These are phyloP conservation scores for Arthroderma sp. DNA, from an alignment of 2,329 filamentous ascomycete genomes.

Conservation along the genomic window DNA sequence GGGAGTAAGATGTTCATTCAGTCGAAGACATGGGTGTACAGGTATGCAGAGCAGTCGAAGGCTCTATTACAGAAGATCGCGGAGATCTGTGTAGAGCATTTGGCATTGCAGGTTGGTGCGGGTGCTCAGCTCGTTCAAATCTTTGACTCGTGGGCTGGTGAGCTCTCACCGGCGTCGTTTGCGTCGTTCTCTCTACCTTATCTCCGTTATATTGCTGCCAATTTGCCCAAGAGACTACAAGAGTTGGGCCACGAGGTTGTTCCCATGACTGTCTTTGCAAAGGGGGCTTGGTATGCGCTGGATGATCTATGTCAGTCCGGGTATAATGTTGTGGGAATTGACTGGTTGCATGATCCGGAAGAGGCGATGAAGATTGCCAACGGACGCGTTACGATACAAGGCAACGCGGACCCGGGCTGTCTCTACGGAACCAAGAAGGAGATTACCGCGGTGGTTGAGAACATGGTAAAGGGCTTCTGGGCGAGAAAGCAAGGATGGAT, in stretches of 20 bases:
- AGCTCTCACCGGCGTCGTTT: constrained; percentile 75
- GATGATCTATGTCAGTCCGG: constrained; percentile 76
- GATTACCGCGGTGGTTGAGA: constrained; percentile 69
- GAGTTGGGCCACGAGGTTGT: constrained; percentile 66
- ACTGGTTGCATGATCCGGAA: constrained; percentile 85
- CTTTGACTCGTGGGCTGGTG: constrained; percentile 96
- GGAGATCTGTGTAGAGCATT: constrained; percentile 85
- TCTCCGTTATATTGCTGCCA: constrained; percentile 66
- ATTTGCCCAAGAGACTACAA: constrained; percentile 60
- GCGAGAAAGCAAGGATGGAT: constrained; percentile 89
- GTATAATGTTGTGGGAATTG: constrained; percentile 86
- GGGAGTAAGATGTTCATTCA: constrained; percentile 91
- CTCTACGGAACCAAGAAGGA: constrained; percentile 71
- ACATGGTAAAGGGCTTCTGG: constrained; percentile 77
- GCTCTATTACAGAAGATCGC: constrained; percentile 78
- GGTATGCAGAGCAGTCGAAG: constrained; percentile 67
- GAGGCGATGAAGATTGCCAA: constrained; percentile 70
- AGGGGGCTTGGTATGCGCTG: constrained; percentile 91
- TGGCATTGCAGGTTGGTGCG: constrained; percentile 81
- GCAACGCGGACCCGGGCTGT: constrained; percentile 89
- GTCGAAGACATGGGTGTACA: constrained; percentile 94
- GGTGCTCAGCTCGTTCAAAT: constrained; percentile 94
- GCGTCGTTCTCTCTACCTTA: constrained; percentile 77
- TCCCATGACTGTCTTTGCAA: constrained; percentile 96
- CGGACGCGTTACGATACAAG: constrained; percentile 71